Percentiles rank a stretch among this genome's conserved stretches.
Conservation (phyloP, 2,329 filamentous ascomycete genomes). For the Colletotrichum sp. region DNA sequence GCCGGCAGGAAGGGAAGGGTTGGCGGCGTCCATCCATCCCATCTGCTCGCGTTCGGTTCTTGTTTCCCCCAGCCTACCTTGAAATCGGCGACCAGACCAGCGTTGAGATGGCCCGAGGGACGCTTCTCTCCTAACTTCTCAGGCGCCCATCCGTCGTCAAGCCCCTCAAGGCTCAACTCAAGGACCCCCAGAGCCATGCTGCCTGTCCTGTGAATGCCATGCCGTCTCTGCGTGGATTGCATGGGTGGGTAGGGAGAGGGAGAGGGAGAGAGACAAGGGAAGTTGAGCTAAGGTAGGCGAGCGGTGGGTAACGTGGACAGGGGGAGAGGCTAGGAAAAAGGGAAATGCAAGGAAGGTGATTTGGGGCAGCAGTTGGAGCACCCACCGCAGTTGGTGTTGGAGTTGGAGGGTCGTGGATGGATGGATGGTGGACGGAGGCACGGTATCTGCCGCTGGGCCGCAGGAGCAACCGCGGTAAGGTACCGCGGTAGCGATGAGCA, state of each 20-base stretch:
- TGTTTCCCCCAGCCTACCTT: neutral
- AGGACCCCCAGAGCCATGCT: neutral
- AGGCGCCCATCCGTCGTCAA: neutral
- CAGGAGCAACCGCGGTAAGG: conserved; percentile 4
- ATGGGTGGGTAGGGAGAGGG: neutral
- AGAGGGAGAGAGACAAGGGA: neutral
- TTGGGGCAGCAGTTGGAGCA: neutral
- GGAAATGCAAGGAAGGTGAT: neutral
- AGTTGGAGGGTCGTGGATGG: neutral
- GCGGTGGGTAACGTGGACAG: neutral
- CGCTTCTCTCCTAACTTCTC: neutral
- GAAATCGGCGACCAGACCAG: neutral
- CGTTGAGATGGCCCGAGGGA: neutral
- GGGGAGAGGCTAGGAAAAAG: neutral
- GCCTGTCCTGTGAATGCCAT: neutral
- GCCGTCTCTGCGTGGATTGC: neutral
- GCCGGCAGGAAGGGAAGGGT: neutral
- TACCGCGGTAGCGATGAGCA: conserved; percentile 10
- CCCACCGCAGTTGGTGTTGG: neutral
- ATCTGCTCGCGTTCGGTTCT: neutral
- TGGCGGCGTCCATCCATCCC: neutral
- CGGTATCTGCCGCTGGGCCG: conserved; percentile 12
- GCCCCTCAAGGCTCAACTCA: neutral
- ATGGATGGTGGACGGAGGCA: conserved; percentile 1
- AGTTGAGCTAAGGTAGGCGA: neutral